Evolutionary conservation across 495 filamentous ascomycete genomes (phyloP).

Genomic region (Penicillium maclennaniae): DNA sequence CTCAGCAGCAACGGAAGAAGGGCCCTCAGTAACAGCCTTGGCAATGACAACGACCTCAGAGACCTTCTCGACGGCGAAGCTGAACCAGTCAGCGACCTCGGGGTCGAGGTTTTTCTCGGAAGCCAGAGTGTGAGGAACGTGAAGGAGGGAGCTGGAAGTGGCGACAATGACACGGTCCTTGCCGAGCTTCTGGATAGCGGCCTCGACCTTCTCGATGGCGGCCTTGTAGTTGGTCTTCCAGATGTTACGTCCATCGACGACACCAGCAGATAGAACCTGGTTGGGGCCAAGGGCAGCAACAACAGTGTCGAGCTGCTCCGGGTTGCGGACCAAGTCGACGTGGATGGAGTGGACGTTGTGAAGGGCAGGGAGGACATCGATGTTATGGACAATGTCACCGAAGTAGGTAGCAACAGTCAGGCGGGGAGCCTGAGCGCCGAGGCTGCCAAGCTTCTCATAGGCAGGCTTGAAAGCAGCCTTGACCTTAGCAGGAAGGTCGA

Average conservation of each 20-base stretch:
- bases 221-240: slow-evolving; percentile 98
- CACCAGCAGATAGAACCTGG: slow-evolving; percentile 86
- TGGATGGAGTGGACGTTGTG: slow-evolving; percentile 77
- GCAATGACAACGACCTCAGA: slow-evolving; percentile 87
- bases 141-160: slow-evolving; percentile 93
- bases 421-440: slow-evolving; percentile 74
- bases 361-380: slow-evolving; percentile 71
- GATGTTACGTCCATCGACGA: slow-evolving; percentile 98
- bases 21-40: slow-evolving; percentile 90
- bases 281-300: slow-evolving; percentile 71
- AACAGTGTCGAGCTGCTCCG: slow-evolving; percentile 88
- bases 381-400: slow-evolving; percentile 98
- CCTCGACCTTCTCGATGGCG: slow-evolving; percentile 83
- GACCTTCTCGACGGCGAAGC: slow-evolving; percentile 94
- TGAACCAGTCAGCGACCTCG: slow-evolving; percentile 97
- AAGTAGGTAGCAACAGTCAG: slow-evolving; percentile 94
- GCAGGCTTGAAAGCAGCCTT: slow-evolving; percentile 98
- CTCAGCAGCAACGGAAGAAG: slow-evolving; percentile 75
- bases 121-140: slow-evolving; percentile 94
- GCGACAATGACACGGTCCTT: slow-evolving; percentile 94
- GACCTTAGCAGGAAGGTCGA: slow-evolving; percentile 78
- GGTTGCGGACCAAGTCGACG: slow-evolving; percentile 93
- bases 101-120: slow-evolving; percentile 94
- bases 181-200: slow-evolving; percentile 86
- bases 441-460: slow-evolving; percentile 78